These are phyloP conservation scores for Pseudocercospora macadamiae DNA, from an alignment of 2,329 filamentous ascomycete genomes.

Conservation along the genomic window DNA sequence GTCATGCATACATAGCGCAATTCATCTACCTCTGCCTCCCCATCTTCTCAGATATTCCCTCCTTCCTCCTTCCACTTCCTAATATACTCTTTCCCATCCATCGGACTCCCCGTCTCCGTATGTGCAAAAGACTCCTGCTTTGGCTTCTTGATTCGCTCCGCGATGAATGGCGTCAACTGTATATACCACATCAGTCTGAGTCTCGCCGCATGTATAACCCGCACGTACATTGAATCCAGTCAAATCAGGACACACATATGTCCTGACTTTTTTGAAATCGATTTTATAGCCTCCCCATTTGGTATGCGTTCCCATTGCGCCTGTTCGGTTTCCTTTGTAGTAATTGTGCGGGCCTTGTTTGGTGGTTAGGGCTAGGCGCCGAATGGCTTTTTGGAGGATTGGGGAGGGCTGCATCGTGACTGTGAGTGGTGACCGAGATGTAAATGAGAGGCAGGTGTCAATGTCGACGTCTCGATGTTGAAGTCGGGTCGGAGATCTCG, in stretches of 20 bases:
- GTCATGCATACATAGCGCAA: no score
- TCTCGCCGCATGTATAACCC: no score
- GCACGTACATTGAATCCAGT: constrained; percentile 71
- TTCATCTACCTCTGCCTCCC: no score
- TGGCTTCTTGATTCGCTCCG: no score
- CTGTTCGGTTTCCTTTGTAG: constrained; percentile 94
- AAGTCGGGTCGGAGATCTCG: constrained; percentile 15
- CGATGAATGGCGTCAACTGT: no score
- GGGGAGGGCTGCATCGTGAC: constrained; percentile 62
- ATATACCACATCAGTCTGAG: no score
- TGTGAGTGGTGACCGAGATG: neutral
- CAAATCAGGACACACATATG: constrained; percentile 78
- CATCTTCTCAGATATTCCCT: no score
- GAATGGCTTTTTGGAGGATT: constrained; percentile 67
- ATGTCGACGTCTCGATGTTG: constrained; percentile 15
- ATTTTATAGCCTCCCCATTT: constrained; percentile 82
- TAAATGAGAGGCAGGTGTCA: constrained; percentile 3
- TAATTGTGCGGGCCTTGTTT: constrained; percentile 92
- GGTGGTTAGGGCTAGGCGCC: constrained; percentile 81
- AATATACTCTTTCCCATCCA: no score
- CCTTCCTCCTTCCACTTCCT: no score
- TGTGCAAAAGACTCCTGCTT: no score
- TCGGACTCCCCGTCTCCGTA: no score
- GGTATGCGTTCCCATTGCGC: constrained; percentile 82
- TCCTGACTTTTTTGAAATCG: constrained; percentile 85